phyloP scores from a whole-genome alignment of 305 asterid genomes.

The Solanum hybrid region DNA sequence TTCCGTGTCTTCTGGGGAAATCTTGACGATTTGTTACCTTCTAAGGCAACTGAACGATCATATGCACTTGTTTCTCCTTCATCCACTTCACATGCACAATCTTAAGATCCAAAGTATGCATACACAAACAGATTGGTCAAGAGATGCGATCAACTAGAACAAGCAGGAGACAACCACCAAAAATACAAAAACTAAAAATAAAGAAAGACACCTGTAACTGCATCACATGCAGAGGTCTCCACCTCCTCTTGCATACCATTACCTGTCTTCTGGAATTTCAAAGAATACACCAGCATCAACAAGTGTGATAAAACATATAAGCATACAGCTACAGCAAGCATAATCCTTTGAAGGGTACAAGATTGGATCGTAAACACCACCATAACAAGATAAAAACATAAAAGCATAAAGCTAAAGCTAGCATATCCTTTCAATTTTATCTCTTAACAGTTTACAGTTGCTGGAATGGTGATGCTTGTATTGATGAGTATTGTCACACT shows the following conservation, averaged over 20 bases:
- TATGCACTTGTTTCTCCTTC: conserved; percentile 70
- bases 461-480: background rate
- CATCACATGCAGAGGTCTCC: conserved; percentile 64
- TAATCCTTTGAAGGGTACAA: background rate
- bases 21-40: conserved; percentile 44
- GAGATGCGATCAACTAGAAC: conserved; percentile 11
- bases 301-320: background rate
- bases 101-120: conserved; percentile 50
- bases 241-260: conserved; percentile 53
- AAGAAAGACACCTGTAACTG: conserved; percentile 46
- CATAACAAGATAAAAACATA: background rate
- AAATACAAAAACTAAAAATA: background rate
- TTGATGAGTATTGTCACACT: background rate
- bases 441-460: background rate
- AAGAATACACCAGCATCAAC: background rate
- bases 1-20: conserved; percentile 59
- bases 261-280: conserved; percentile 42
- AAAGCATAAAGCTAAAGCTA: background rate
- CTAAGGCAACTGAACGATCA: conserved; percentile 39
- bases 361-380: background rate
- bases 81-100: conserved; percentile 49
- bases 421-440: background rate
- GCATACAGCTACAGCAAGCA: background rate
- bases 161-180: background rate
- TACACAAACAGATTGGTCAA: conserved; percentile 12